Evolutionary conservation across 179 eudicot genomes (phyloP).

Genomic region (Spergularia azorica): DNA sequence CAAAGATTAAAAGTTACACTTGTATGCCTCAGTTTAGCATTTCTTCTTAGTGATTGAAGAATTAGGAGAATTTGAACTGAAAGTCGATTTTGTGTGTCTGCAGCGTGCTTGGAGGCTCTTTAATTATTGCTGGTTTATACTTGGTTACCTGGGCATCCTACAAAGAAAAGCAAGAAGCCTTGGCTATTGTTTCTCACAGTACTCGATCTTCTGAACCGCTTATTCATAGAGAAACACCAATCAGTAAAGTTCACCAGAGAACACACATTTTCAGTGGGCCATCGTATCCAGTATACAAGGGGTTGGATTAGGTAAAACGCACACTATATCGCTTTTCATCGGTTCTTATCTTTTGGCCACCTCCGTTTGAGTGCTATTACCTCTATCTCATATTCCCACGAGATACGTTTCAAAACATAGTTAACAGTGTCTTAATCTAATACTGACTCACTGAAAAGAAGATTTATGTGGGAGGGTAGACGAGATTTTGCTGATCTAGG

Average conservation of each 20-base stretch:
- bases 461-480: background rate
- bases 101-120: slow-evolving; percentile 91
- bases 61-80: background rate
- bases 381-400: background rate
- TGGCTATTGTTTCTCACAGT: slow-evolving; percentile 37
- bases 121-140: slow-evolving; percentile 86
- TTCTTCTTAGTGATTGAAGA: background rate
- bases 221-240: slow-evolving; percentile 47
- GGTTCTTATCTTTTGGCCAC: background rate
- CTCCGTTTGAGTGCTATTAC: background rate
- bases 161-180: slow-evolving; percentile 59
- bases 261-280: slow-evolving; percentile 60
- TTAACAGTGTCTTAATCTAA: background rate
- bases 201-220: slow-evolving; percentile 59
- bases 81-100: slow-evolving; percentile 6
- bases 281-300: slow-evolving; percentile 57
- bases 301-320: slow-evolving; percentile 55
- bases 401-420: background rate
- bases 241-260: slow-evolving; percentile 47
- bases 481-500: background rate
- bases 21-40: background rate
- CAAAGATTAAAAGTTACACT: background rate
- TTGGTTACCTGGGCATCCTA: slow-evolving; percentile 92
- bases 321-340: background rate
- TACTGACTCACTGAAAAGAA: background rate